Evolutionary conservation across 75 land plant genomes (phyloP).

Genomic region (Cunninghamia lanceolata): DNA sequence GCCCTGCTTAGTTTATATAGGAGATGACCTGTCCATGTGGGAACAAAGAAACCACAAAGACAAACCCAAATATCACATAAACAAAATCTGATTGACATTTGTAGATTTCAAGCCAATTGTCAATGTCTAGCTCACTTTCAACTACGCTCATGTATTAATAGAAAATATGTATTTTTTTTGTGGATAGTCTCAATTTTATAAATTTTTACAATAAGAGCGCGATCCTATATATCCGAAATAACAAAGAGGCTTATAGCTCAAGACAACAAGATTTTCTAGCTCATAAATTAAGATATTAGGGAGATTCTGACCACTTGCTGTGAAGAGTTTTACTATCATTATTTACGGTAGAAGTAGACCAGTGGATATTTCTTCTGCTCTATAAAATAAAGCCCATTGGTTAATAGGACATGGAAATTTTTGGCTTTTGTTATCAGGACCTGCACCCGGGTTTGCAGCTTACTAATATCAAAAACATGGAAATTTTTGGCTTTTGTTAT

Average conservation of each 20-base stretch:
- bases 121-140: neutral
- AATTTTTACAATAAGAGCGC: neutral
- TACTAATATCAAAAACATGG: no score
- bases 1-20: neutral
- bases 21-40: neutral
- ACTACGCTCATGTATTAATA: neutral
- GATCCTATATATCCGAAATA: neutral
- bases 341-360: neutral
- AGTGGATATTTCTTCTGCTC: neutral
- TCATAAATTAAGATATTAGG: neutral
- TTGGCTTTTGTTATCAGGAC: no score
- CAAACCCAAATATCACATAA: neutral
- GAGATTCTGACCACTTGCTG: neutral
- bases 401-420: neutral
- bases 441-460: no score
- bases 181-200: neutral
- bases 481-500: no score
- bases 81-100: neutral
- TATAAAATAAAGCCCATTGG: neutral
- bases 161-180: neutral
- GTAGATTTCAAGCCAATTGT: neutral
- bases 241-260: neutral
- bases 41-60: neutral
- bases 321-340: neutral
- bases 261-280: no score